These are phyloP conservation scores for Neohortaea acidophila DNA, from an alignment of 495 filamentous ascomycete species.

Conservation along the genomic window DNA sequence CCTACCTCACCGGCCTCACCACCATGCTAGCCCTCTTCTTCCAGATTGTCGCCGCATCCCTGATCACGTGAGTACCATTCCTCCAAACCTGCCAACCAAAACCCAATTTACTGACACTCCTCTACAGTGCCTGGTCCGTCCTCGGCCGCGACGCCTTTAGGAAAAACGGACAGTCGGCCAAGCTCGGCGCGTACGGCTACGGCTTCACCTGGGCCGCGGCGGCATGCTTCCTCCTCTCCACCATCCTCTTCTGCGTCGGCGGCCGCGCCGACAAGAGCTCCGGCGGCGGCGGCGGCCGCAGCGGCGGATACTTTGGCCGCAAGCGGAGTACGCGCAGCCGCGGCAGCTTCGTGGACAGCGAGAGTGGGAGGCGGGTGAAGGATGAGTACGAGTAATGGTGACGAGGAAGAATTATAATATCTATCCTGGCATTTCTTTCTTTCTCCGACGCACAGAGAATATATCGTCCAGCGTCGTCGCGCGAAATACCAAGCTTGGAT, in stretches of 20 bases:
- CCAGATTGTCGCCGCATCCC: conserved; percentile 43
- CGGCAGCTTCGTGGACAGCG: conserved; percentile 37
- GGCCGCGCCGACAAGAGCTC: conserved; percentile 23
- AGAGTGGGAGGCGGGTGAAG: conserved; percentile 43
- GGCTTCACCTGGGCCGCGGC: conserved; percentile 71
- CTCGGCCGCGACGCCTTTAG: conserved; percentile 58
- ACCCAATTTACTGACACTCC: conserved; percentile 17
- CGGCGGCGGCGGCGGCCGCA: conserved; percentile 6
- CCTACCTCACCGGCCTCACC: conserved; percentile 42
- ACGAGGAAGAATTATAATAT: too few species aligned
- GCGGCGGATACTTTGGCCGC: conserved; percentile 27
- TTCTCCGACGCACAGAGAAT: too few species aligned
- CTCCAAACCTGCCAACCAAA: background rate
- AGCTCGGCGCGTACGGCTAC: conserved; percentile 56
- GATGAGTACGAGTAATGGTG: conserved; percentile 48
- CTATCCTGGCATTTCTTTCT: too few species aligned
- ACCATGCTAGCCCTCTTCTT: conserved; percentile 43
- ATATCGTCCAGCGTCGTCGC: too few species aligned
- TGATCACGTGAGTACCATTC: conserved; percentile 52
- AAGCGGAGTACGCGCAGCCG: conserved; percentile 29
- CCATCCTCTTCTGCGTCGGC: conserved; percentile 52
- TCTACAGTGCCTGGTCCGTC: conserved; percentile 53
- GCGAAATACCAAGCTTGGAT: too few species aligned
- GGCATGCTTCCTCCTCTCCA: conserved; percentile 52
- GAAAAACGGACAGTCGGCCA: conserved; percentile 38